Evolutionary conservation across 768 basidiomycete species (phyloP).

Genomic region (Hygrophorus russula): DNA sequence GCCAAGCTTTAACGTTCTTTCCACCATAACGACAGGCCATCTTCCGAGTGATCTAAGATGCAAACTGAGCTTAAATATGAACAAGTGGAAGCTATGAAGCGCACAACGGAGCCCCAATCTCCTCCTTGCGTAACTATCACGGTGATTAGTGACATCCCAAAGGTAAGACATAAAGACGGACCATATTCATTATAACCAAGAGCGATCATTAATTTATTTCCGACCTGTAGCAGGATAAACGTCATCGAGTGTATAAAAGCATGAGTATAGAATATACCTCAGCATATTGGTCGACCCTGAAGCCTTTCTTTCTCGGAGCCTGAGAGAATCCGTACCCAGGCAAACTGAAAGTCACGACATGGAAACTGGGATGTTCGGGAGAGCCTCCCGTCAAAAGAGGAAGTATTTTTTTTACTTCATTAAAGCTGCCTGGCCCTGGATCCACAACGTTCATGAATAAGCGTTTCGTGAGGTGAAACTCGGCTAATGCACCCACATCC

Average conservation of each 20-base stretch:
- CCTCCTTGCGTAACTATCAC: too few species aligned
- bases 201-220: conserved; percentile 36
- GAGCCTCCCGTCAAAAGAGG: conserved; percentile 34
- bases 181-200: conserved; percentile 39
- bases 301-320: conserved; percentile 41
- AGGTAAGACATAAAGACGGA: conserved; percentile 7
- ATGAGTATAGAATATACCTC: conserved; percentile 17
- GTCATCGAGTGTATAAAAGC: conserved; percentile 11
- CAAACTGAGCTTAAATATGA: neutral
- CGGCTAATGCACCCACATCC: conserved; percentile 28
- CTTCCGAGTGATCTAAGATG: conserved; percentile 20
- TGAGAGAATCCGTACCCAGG: conserved; percentile 57
- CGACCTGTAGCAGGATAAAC: conserved; percentile 19
- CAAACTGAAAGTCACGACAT: conserved; percentile 47
- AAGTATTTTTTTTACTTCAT: conserved; percentile 46
- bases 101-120: too few species aligned
- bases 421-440: conserved; percentile 53
- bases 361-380: conserved; percentile 41
- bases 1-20: conserved; percentile 33
- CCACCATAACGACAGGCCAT: conserved; percentile 25
- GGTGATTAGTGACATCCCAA: neutral
- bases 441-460: neutral
- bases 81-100: too few species aligned
- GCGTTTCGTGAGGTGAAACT: too few species aligned
- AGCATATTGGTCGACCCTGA: conserved; percentile 32